Conservation (phyloP, 2,329 filamentous ascomycete species). For the Calonectria pauciramosa region DNA sequence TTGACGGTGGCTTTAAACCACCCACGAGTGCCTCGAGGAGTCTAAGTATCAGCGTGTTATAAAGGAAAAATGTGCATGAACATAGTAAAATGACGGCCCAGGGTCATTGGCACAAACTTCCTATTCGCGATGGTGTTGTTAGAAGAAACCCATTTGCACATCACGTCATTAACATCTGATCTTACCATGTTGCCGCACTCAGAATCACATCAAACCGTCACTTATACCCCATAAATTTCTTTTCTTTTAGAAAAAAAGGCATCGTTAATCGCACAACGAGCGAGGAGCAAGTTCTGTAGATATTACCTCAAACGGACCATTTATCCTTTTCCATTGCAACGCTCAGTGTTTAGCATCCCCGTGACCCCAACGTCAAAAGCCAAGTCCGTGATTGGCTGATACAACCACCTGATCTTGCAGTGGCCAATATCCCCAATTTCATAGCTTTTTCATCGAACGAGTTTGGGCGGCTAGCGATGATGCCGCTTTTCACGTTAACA, state of each 20-base stretch:
- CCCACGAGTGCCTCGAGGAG: not conserved
- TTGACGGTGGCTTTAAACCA: not conserved
- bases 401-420: constrained; percentile 18
- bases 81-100: not conserved
- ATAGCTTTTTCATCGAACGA: constrained; percentile 12
- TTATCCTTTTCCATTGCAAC: constrained; percentile 3
- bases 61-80: not conserved
- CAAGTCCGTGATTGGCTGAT: constrained; percentile 37
- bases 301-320: not conserved
- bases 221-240: not conserved
- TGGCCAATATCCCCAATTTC: constrained; percentile 13
- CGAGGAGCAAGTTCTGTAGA: not conserved
- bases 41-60: not conserved
- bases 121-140: not conserved
- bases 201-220: not conserved
- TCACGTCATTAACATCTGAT: constrained; percentile 11
- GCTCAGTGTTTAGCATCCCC: constrained; percentile 34
- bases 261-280: constrained; percentile 33
- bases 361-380: constrained; percentile 42
- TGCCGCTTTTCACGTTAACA: constrained; percentile 7
- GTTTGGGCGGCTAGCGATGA: not conserved
- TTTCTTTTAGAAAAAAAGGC: not conserved
- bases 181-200: not conserved
- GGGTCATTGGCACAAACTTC: not conserved
- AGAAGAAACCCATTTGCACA: not conserved